These are phyloP conservation scores for Neoascochyta sp. DNA, from an alignment of 2,329 filamentous ascomycete species.

Conservation along the genomic window DNA sequence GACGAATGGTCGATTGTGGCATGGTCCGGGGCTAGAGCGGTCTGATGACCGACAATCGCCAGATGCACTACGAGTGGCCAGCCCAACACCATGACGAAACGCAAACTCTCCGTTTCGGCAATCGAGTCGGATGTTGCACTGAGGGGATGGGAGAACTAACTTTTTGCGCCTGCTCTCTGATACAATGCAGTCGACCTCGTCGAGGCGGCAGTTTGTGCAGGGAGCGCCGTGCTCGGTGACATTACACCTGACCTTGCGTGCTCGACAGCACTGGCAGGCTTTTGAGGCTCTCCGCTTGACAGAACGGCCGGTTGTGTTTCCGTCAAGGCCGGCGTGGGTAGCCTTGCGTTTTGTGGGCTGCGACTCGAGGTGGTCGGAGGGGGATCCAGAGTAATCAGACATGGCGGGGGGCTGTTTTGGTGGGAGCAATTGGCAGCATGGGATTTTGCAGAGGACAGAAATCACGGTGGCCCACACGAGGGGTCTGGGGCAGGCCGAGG, in stretches of 20 bases:
- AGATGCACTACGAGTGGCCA: constrained; percentile 19
- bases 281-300: constrained; percentile 86
- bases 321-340: constrained; percentile 53
- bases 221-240: constrained; percentile 81
- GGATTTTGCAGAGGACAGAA: constrained; percentile 11
- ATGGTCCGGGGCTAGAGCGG: constrained; percentile 7
- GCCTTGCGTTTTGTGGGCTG: constrained; percentile 56
- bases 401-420: constrained; percentile 23
- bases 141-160: constrained; percentile 52
- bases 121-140: constrained; percentile 26
- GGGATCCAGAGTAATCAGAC: constrained; percentile 38
- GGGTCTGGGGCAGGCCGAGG: constrained; percentile 21
- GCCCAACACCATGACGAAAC: constrained; percentile 12
- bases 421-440: constrained; percentile 14
- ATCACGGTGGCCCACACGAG: constrained; percentile 17
- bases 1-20: constrained; percentile 8
- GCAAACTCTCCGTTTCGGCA: no score
- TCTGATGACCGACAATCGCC: constrained; percentile 12
- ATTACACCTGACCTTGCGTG: constrained; percentile 89
- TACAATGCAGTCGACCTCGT: constrained; percentile 68
- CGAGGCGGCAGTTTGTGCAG: constrained; percentile 81
- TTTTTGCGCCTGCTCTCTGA: constrained; percentile 78
- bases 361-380: constrained; percentile 30
- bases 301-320: constrained; percentile 48
- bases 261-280: constrained; percentile 83